Evolutionary conservation across 208 protist genomes (phyloP), one percentile per base, ranked within the genome.

Genomic region (Phytomonas serpens): DNA sequence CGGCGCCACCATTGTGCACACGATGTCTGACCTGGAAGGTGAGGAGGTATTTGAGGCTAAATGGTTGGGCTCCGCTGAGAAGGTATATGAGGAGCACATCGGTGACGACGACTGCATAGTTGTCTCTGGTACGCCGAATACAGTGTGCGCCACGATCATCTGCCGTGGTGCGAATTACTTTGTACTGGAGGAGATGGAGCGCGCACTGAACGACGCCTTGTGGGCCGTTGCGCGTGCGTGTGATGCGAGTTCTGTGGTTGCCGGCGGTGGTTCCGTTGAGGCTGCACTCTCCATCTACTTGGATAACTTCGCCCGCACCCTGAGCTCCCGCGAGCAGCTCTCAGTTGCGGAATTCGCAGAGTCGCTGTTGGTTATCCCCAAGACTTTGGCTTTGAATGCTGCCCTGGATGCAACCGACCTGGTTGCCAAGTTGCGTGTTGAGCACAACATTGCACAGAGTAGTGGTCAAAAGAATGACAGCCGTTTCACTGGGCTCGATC

Each of bases 241-340:
- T 14, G 99, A 99, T 77, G 98, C 95, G 37, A 96, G 96, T 72
- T 73, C 73, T 11, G 93, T 99, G 14, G 98, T 99, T 3, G 91
- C 98, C 52, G 99, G 99, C 68, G 99, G 99, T 74, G 99, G 99
- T 64, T 85, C 96, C 33, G 98, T 99, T 37, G 99, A 99, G 86
- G 82, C 90, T 30, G 98, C 98, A 7, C 97, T 99, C 27, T 98
- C 89, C 10, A 97, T 99, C 29, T 98, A 99, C 88, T 87, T 99
- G 0, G 98, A 99, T 76, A 92, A 98, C 77, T 98, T 99, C 71
- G 98, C 99, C 32, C 82, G 79, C 52, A 98, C 98, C 0, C 86
- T 99, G 61, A 89, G 88, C 73, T 98, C 97, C 1, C 92, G 98
- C 34, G 98, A 99, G 81, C 99, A 99, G 92, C 88, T 99, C 14